Percentiles rank a stretch among this genome's conserved stretches.
These are phyloP conservation scores for Mortierella alpina DNA, from an alignment of 192 early-diverging fungal species.

Conservation along the genomic window DNA sequence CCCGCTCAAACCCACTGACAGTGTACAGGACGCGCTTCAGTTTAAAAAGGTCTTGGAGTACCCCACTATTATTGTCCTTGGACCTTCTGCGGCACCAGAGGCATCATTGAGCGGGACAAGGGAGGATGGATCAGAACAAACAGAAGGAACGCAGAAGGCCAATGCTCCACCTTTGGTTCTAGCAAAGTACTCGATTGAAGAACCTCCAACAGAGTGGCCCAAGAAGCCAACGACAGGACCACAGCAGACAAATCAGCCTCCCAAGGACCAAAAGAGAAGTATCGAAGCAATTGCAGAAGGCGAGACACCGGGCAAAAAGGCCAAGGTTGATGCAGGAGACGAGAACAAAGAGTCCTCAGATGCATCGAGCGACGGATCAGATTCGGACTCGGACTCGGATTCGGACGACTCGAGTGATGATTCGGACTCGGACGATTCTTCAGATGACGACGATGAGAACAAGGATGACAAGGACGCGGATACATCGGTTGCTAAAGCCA, in stretches of 20 bases:
- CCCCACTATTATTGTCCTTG: conserved; percentile 57
- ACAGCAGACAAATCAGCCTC: background rate
- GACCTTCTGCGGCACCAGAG: background rate
- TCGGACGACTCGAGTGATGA: conserved; percentile 9
- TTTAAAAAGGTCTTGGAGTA: conserved; percentile 64
- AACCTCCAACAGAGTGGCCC: conserved; percentile 21
- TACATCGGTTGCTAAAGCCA: too few relatives aligned
- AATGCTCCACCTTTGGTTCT: conserved; percentile 11
- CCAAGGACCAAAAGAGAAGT: background rate
- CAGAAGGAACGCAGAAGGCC: background rate
- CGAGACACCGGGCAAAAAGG: background rate
- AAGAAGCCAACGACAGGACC: background rate
- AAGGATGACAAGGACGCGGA: background rate
- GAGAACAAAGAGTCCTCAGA: conserved; percentile 4
- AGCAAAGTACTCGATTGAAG: conserved; percentile 34
- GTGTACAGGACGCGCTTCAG: conserved; percentile 56
- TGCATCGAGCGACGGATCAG: conserved; percentile 4
- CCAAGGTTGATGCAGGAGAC: conserved; percentile 1
- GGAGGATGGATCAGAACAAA: background rate
- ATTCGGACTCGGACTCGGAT: conserved; percentile 22
- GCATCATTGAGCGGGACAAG: background rate
- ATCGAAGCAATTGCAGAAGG: background rate
- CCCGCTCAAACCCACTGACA: conserved; percentile 44
- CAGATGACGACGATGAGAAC: conserved; percentile 5
- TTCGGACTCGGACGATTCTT: background rate